Percentiles rank a stretch among this genome's conserved stretches.
phyloP scores from a whole-genome alignment of 1,284 basidiomycete genomes.

The Polyporus tsugae region DNA sequence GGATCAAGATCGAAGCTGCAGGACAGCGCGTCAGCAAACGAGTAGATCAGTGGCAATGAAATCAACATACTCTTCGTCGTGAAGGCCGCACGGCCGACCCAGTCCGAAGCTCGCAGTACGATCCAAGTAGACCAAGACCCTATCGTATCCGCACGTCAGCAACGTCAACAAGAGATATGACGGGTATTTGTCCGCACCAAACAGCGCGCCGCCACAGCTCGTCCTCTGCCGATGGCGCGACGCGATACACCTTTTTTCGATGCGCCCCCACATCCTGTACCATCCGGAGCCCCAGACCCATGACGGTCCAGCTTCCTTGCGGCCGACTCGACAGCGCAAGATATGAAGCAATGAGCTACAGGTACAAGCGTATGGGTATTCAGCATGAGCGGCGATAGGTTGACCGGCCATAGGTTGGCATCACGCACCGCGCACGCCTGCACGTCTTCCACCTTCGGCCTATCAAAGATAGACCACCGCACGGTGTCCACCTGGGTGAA shows the following conservation, averaged over 20 bases:
- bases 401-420: conserved; percentile 38
- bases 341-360: conserved; percentile 49
- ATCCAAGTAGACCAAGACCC: conserved; percentile 59
- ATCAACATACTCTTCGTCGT: conserved; percentile 68
- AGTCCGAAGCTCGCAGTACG: conserved; percentile 61
- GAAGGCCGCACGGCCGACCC: conserved; percentile 71
- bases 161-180: background rate
- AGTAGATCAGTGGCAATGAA: background rate
- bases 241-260: conserved; percentile 44
- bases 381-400: conserved; percentile 63
- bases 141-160: conserved; percentile 32
- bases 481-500: conserved; percentile 69
- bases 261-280: conserved; percentile 55
- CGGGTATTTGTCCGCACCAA: conserved; percentile 38
- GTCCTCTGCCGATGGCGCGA: conserved; percentile 46
- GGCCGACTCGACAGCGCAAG: conserved; percentile 25
- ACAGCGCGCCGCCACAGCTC: conserved; percentile 63
- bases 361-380: conserved; percentile 70
- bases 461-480: conserved; percentile 57
- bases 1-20: conserved; percentile 70
- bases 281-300: conserved; percentile 53
- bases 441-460: conserved; percentile 77
- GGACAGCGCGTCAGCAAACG: background rate
- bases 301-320: conserved; percentile 49
- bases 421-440: conserved; percentile 62